Evolutionary conservation across 2,329 filamentous ascomycete genomes (phyloP).

Genomic region (Rhinocladiella similis): DNA sequence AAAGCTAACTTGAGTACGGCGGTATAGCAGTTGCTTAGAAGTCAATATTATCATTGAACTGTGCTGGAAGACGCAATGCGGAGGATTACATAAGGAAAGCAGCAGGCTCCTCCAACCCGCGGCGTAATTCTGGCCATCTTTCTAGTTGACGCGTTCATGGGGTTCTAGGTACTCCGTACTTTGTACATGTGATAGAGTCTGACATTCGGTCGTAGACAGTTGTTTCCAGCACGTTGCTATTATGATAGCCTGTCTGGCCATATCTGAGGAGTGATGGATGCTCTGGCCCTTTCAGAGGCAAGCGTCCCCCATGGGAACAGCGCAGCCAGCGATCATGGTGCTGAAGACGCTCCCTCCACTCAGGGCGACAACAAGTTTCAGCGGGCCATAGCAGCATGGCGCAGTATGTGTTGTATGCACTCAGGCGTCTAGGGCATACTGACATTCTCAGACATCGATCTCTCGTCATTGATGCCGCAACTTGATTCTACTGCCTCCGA

Average conservation of each 20-base stretch:
- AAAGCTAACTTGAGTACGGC: too few relatives aligned
- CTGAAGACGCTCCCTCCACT: constrained; percentile 34
- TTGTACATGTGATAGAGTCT: neutral
- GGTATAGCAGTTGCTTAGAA: too few relatives aligned
- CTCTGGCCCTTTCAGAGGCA: constrained; percentile 43
- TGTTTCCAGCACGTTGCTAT: neutral
- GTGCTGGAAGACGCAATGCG: neutral
- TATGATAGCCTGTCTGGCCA: neutral
- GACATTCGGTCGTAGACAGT: neutral
- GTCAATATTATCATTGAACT: too few relatives aligned
- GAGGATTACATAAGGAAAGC: neutral
- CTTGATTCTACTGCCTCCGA: constrained; percentile 94
- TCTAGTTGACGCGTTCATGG: neutral
- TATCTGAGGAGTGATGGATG: constrained; percentile 39
- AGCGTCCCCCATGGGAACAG: constrained; percentile 36
- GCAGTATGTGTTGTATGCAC: constrained; percentile 59
- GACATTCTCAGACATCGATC: constrained; percentile 69
- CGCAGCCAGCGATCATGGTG: constrained; percentile 30
- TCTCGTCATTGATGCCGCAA: constrained; percentile 77
- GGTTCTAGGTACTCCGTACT: neutral
- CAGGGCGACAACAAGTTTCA: constrained; percentile 90
- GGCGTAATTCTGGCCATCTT: neutral
- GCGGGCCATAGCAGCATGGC: constrained; percentile 91
- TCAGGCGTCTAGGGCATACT: neutral
- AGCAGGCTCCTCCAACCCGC: neutral